phyloP scores from a whole-genome alignment of 2,329 filamentous ascomycete genomes.

The Pseudogymnoascus sp. region DNA sequence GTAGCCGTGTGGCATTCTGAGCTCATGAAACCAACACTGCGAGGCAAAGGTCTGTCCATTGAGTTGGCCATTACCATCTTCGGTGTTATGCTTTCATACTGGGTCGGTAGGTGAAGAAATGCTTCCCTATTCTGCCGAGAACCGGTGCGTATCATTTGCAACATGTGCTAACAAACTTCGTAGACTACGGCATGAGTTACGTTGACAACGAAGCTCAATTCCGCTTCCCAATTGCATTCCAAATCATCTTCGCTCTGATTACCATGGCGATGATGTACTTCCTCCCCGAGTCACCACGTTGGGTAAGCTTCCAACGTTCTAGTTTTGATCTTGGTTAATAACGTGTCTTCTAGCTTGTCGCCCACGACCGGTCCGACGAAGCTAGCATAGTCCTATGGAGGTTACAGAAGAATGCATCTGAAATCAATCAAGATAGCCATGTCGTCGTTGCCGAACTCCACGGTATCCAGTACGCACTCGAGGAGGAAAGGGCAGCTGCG shows the following conservation, averaged over 20 bases:
- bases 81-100: constrained; percentile 30
- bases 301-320: constrained; percentile 24
- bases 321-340: not conserved
- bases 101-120: constrained; percentile 29
- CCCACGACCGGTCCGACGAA: constrained; percentile 24
- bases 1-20: constrained; percentile 46
- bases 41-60: constrained; percentile 33
- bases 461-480: constrained; percentile 36
- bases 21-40: constrained; percentile 35
- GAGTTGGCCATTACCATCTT: constrained; percentile 37
- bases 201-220: constrained; percentile 36
- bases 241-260: constrained; percentile 37
- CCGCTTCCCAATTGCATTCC: constrained; percentile 47
- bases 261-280: constrained; percentile 31
- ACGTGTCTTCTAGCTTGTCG: constrained; percentile 22
- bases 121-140: constrained; percentile 14
- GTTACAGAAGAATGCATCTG: constrained; percentile 27
- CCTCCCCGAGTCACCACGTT: constrained; percentile 35
- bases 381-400: constrained; percentile 31
- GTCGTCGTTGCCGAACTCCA: constrained; percentile 26
- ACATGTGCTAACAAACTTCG: constrained; percentile 20
- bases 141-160: constrained; percentile 27
- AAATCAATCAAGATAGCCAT: constrained; percentile 24
- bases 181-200: constrained; percentile 36
- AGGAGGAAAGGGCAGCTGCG: constrained; percentile 36